Evolutionary conservation across 2,329 filamentous ascomycete species (phyloP).

Genomic region (Exutisphaerella laricina): DNA sequence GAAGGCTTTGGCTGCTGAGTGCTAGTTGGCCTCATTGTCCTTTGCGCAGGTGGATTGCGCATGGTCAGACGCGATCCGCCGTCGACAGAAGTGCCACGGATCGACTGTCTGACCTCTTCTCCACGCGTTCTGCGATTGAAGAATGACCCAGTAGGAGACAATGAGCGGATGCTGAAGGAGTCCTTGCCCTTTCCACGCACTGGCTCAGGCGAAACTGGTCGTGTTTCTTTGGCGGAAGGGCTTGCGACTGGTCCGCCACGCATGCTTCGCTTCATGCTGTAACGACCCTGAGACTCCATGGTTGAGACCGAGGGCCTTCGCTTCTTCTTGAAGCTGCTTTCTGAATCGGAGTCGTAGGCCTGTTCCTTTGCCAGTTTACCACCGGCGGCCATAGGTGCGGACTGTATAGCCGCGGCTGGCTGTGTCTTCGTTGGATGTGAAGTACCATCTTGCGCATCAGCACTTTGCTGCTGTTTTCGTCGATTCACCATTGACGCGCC

Average conservation of each 20-base stretch:
- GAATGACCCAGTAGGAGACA: slow-evolving; percentile 60
- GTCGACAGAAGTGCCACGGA: slow-evolving; percentile 27
- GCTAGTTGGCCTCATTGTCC: slow-evolving; percentile 9
- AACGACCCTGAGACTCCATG: slow-evolving; percentile 41
- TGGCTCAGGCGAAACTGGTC: slow-evolving; percentile 40
- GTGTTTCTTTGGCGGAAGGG: slow-evolving; percentile 31
- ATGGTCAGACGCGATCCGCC: slow-evolving; percentile 19
- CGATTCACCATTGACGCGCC: slow-evolving; percentile 14
- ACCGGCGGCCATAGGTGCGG: slow-evolving; percentile 13
- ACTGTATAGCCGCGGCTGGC: slow-evolving; percentile 1
- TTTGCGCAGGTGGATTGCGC: slow-evolving; percentile 13
- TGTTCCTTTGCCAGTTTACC: slow-evolving; percentile 26
- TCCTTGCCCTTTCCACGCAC: slow-evolving; percentile 21
- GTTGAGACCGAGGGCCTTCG: slow-evolving; percentile 32
- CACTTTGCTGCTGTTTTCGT: slow-evolving; percentile 7
- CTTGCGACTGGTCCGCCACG: slow-evolving; percentile 45
- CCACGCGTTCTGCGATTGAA: slow-evolving; percentile 35
- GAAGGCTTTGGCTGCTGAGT: slow-evolving; percentile 10
- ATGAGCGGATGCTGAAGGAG: slow-evolving; percentile 58
- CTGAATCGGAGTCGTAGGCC: slow-evolving; percentile 43
- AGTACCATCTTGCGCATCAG: slow-evolving; percentile 10
- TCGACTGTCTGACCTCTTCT: slow-evolving; percentile 23
- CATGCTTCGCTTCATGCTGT: slow-evolving; percentile 70
- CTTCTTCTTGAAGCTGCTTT: slow-evolving; percentile 72
- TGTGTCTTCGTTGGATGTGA: slow-evolving; percentile 6